Evolutionary conservation across 306 rosid species (phyloP).

Genomic region (Oxytropis ochrocephala): DNA sequence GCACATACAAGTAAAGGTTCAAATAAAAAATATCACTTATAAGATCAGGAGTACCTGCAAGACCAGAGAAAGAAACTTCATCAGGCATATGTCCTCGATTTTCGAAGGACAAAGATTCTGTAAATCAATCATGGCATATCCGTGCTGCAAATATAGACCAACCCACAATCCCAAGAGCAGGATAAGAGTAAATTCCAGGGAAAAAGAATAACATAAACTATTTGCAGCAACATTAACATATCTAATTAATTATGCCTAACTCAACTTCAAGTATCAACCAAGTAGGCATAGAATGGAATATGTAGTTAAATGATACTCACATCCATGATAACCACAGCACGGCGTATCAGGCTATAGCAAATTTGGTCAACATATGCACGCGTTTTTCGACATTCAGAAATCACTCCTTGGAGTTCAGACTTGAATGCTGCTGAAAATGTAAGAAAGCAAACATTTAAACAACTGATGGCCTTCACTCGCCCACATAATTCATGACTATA

Average conservation of each 20-base stretch:
- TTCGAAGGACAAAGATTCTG: constrained; percentile 50
- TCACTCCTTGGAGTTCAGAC: constrained; percentile 70
- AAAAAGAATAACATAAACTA: not conserved
- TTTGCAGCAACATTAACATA: not conserved
- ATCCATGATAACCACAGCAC: constrained; percentile 46
- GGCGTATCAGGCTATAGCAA: constrained; percentile 40
- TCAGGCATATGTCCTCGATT: constrained; percentile 51
- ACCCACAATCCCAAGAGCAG: not conserved
- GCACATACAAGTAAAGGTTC: not conserved
- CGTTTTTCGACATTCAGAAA: constrained; percentile 64
- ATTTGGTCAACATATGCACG: constrained; percentile 56
- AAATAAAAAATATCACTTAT: not conserved
- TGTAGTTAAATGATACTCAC: constrained; percentile 41
- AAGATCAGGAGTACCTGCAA: constrained; percentile 59
- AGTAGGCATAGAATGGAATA: not conserved
- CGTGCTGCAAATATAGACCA: constrained; percentile 53
- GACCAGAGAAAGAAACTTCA: constrained; percentile 56
- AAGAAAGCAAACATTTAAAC: constrained; percentile 10
- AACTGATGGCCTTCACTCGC: not conserved
- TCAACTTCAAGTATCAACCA: constrained; percentile 2
- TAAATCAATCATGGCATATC: constrained; percentile 74
- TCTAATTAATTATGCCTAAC: not conserved
- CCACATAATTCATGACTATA: not conserved
- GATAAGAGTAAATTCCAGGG: not conserved
- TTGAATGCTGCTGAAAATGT: constrained; percentile 54